phyloP scores from a whole-genome alignment of 2,329 filamentous ascomycete genomes.

The Pseudocercospora macadamiae region DNA sequence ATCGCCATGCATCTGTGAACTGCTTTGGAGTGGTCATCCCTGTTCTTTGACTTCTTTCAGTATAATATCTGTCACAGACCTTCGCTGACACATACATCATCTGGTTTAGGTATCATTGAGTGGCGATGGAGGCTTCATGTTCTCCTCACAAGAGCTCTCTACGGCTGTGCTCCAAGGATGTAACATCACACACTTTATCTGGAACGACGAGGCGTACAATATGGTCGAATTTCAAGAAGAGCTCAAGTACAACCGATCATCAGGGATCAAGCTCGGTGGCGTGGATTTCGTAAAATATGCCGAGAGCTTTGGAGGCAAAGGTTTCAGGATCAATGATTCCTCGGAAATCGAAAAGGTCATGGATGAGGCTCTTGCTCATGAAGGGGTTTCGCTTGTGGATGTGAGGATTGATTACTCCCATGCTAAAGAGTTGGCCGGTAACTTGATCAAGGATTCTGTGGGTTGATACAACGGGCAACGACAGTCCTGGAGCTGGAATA shows the following conservation, averaged over 20 bases:
- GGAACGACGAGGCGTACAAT: slow-evolving; percentile 55
- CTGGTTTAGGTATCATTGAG: slow-evolving; percentile 49
- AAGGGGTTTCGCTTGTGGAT: slow-evolving; percentile 52
- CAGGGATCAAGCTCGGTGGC: slow-evolving; percentile 50
- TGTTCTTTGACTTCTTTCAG: no score
- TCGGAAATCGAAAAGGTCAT: slow-evolving; percentile 49
- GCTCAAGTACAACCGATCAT: slow-evolving; percentile 52
- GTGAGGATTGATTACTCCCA: slow-evolving; percentile 51
- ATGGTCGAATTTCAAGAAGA: slow-evolving; percentile 57
- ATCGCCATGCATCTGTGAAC: no score
- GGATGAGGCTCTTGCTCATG: slow-evolving; percentile 46
- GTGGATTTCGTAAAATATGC: slow-evolving; percentile 54
- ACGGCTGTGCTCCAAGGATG: slow-evolving; percentile 53
- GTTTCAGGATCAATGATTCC: slow-evolving; percentile 45
- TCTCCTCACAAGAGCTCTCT: slow-evolving; percentile 50
- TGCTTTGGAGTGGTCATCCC: no score
- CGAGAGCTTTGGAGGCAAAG: slow-evolving; percentile 52
- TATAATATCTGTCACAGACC: no score
- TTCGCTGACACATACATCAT: no score
- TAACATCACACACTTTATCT: slow-evolving; percentile 56
- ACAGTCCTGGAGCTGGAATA: neutral
- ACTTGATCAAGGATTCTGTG: slow-evolving; percentile 43
- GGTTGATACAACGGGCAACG: slow-evolving; percentile 24
- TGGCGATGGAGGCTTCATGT: slow-evolving; percentile 56
- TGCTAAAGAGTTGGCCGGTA: slow-evolving; percentile 45